Base-by-base conservation (phyloP, 768 basidiomycete genomes). In the Pleurotus giganteus region DNA sequence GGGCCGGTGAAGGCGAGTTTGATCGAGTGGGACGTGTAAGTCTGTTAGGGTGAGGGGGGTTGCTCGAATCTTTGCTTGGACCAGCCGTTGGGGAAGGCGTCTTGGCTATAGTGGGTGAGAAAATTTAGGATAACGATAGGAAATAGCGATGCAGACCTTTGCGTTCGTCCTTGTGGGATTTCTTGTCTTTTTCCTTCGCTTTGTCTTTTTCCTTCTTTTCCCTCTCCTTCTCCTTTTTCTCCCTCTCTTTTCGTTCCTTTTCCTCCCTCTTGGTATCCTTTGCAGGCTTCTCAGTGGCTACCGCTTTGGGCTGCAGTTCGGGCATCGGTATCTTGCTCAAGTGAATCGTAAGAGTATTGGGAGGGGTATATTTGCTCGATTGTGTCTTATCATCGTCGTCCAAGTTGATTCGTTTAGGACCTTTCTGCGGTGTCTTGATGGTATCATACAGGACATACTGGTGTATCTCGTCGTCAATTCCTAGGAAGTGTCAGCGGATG, bases 261-360 rank as follows among this genome's bases (percentile, higher is more conserved):
- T 36, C 58, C 28, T 60, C 60, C 54, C 66, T 62, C 59, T 71
- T 74, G 13, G 47, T 53, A 34, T 63, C 34, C 51, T 70, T 66
- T 17, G 19, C 49, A n/a, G 67, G 61, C 34, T 58, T 58, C 3
- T 43, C 51, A 29, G 39, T 26, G 9, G 53, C 55, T 13, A 27
- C 61, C 13, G 74, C 63, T 57, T 76, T 79, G 2, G 88, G 88
- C 61, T 80, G 79, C 13, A 94, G 78, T 65, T 94, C 91, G 0
- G 90, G 91, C 83, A 94, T 92, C 12, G 85, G 75, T 45, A 94
- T 91, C 75, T 93, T 93, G 75, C 89, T 90, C 15, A 94, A 69
- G 66, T 93, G 90, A 1, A 93, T 77, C 0, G 77, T 78, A 0
- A 94, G 74, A 57, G 78, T 84, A 29, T 74, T 77, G 0, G 89